Conservation (phyloP, 768 basidiomycete genomes). For the Collybia nuda region DNA sequence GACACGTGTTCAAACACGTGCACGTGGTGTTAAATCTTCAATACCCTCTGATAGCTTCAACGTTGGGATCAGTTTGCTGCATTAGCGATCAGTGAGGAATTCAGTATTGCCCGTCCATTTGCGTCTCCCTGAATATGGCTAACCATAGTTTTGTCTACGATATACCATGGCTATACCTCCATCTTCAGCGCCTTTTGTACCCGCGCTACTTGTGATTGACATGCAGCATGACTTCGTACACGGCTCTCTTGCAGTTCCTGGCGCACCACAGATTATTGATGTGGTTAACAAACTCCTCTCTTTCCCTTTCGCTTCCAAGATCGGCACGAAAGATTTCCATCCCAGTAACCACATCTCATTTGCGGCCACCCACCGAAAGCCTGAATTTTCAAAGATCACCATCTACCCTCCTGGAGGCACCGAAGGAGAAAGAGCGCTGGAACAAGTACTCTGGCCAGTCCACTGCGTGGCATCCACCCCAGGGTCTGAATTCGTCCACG, state of each 20-base stretch:
- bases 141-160: neutral
- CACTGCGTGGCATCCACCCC: constrained; percentile 66
- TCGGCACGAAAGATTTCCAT: constrained; percentile 62
- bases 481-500: constrained; percentile 63
- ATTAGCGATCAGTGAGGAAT: neutral
- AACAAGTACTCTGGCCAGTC: constrained; percentile 77
- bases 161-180: neutral
- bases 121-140: neutral
- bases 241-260: constrained; percentile 71
- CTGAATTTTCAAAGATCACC: constrained; percentile 38
- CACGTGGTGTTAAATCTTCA: too few relatives aligned
- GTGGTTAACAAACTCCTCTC: constrained; percentile 57
- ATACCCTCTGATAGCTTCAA: too few relatives aligned
- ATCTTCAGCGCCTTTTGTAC: constrained; percentile 26
- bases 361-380: constrained; percentile 40
- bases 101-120: neutral
- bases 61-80: too few relatives aligned
- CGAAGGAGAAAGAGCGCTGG: constrained; percentile 26
- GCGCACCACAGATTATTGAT: constrained; percentile 57
- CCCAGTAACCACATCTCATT: constrained; percentile 73
- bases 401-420: constrained; percentile 39
- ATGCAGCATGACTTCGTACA: constrained; percentile 83
- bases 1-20: too few relatives aligned
- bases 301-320: constrained; percentile 48
- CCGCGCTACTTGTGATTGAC: constrained; percentile 72